Conservation (phyloP, 2,329 filamentous ascomycete genomes). For the Colletotrichum sp. region DNA sequence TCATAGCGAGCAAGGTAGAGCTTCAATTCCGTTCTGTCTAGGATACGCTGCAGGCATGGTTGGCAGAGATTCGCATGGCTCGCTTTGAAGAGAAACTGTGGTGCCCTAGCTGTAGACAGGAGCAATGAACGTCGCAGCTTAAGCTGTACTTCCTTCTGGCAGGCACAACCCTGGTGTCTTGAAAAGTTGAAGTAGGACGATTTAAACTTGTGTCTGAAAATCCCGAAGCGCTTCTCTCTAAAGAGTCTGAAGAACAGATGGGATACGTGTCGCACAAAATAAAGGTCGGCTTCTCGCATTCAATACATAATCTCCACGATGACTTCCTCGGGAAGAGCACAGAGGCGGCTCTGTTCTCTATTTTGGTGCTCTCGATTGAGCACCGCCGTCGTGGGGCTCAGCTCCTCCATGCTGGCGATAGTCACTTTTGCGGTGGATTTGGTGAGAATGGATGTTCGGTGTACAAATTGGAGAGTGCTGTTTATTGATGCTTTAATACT, state of each 20-base stretch:
- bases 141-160: not conserved
- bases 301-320: not conserved
- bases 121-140: fast-evolving
- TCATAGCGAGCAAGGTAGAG: not conserved
- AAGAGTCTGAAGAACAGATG: not conserved
- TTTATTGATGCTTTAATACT: not conserved
- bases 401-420: fast-evolving
- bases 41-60: not conserved
- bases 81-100: not conserved
- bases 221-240: not conserved
- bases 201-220: too few relatives aligned
- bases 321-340: not conserved
- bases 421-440: not conserved
- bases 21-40: not conserved
- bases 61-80: not conserved
- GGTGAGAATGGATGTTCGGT: not conserved
- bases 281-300: not conserved
- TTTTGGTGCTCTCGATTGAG: not conserved
- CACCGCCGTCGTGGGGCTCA: not conserved
- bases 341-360: not conserved
- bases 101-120: not conserved
- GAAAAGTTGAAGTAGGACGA: not conserved
- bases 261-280: not conserved
- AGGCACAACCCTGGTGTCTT: not conserved
- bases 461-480: too few relatives aligned